Evolutionary conservation across 2,329 filamentous ascomycete genomes (phyloP), one percentile per base, ranked within the genome.

Genomic region (Penicillium oxalicum): DNA sequence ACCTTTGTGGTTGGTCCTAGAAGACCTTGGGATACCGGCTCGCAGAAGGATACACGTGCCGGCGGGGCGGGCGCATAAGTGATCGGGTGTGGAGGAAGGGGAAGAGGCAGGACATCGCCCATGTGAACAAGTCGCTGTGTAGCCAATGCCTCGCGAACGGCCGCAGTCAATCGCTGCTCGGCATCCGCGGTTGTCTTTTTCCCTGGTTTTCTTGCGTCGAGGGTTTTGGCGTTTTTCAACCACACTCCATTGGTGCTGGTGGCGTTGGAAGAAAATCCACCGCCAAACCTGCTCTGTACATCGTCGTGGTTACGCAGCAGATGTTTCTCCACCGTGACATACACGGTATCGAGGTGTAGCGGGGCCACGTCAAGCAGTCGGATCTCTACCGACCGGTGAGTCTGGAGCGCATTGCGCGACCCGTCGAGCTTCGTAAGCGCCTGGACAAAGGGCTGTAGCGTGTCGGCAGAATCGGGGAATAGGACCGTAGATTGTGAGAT

Each of bases 1-100:
- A 98, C 88, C 61, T 87, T 90, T 12, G 91, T 98, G 9, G 75
- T 79, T 0, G 88, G 78, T 7, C 84, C 78, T 40, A 98, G 67
- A 4, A 93, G 69, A 7, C 93, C 93, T 69, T 98, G 93, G 5
- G 88, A 83, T 12, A 97, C 90, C 7, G 93, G 93, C 66, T 98
- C 93, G 65, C 91, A 97, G n/a, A 94, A 82, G 41, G 88, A 83
- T 52, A 97, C 87, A 70, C 86, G 90, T 37, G 88, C 93, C 0
- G 91, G 89, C 37, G 88, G 88, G 11, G 89, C 81, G 25, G 88
- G 83, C 13, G 87, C 81, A 69, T 95, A 89, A 7, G 90, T 95
- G 54, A 95, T 85, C 9, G 90, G 86, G 68, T 96, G 90, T 2
- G 89, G 71, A 5, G 79, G 77, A n/a, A 83, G 81, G 7, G 87